Base-by-base conservation (phyloP, 169 alveolate genomes). In the Babesia bigemina region DNA sequence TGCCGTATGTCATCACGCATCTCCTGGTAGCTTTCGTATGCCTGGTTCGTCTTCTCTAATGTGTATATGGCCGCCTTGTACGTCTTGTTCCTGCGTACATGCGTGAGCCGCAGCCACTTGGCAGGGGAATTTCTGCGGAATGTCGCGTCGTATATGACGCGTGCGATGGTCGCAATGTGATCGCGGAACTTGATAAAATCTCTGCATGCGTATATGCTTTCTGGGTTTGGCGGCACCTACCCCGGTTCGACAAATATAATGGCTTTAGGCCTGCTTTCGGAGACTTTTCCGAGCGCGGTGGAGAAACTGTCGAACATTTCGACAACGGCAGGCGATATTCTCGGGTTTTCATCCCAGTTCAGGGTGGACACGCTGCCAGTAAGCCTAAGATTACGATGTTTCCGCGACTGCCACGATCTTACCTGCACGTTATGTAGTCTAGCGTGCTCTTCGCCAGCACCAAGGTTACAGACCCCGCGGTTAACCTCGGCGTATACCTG, bases 401-500 rank as follows among this genome's bases (percentile, higher is more conserved):
- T n/a, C 12, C 9, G 39, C 62, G n/a, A n/a, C 50, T 7, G 70
- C 33, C 28, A 50, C 29, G 4, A 39, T 42, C 75, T 63, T 73
- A 86, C 91, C 93, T 69, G 75, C 91, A 89, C 8, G 92, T 85
- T 42, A 89, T 71, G 56, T 89, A 89, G 70, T 89, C 93, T 22
- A 89, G 70, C 16, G 88, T 79, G 79, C 92, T 73, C 42, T 86
- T 85, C 26, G 91, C 92, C 55, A 89, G 67, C 24, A 76, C 71
- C 56, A 86, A 65, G 26, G 84, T 77, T 0, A 65, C 82, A 0
- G 63, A 0, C 0, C 82, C 71, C 2, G 81, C 76, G 9, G 11
- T 17, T 7, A 83, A 55, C 57, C 44, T 44, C 14, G 86, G 57
- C 28, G 13, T 13, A 12, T 22, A 9, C n/a, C 9, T 16, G 11